Evolutionary conservation across 2,329 filamentous ascomycete genomes (phyloP).

Genomic region (Trichoderma arundinaceum): DNA sequence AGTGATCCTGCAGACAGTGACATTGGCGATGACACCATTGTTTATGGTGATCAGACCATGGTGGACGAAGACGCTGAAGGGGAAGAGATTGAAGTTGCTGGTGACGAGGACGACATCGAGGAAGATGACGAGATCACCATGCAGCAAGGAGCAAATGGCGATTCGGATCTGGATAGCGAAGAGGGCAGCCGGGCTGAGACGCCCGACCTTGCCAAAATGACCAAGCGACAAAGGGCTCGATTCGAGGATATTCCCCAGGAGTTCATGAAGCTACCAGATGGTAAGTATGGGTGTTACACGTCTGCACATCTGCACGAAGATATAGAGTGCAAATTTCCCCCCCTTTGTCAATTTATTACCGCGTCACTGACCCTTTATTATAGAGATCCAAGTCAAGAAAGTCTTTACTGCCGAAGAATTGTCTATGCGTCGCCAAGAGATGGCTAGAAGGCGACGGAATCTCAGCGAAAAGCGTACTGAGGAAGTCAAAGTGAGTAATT

Average conservation of each 20-base stretch:
- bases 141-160: conserved; percentile 36
- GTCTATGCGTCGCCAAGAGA: conserved; percentile 66
- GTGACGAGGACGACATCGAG: conserved; percentile 51
- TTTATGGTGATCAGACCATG: conserved; percentile 53
- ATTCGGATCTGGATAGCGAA: conserved; percentile 37
- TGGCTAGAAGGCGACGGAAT: conserved; percentile 65
- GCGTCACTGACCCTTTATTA: neutral
- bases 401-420: conserved; percentile 66
- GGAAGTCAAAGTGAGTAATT: conserved; percentile 61
- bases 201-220: conserved; percentile 64
- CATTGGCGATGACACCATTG: conserved; percentile 46
- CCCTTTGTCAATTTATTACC: neutral
- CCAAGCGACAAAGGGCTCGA: conserved; percentile 63
- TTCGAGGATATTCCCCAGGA: conserved; percentile 62
- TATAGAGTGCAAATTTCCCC: no score
- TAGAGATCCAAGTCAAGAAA: conserved; percentile 69
- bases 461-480: conserved; percentile 69
- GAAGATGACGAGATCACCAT: conserved; percentile 48
- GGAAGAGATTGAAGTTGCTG: conserved; percentile 51
- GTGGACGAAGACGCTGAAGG: conserved; percentile 56
- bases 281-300: conserved; percentile 44
- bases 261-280: conserved; percentile 66
- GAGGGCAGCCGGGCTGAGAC: conserved; percentile 56
- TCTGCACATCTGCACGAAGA: neutral
- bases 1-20: conserved; percentile 61